Evolutionary conservation across 805 yeast genomes (phyloP).

Genomic region (Candida ovalis): DNA sequence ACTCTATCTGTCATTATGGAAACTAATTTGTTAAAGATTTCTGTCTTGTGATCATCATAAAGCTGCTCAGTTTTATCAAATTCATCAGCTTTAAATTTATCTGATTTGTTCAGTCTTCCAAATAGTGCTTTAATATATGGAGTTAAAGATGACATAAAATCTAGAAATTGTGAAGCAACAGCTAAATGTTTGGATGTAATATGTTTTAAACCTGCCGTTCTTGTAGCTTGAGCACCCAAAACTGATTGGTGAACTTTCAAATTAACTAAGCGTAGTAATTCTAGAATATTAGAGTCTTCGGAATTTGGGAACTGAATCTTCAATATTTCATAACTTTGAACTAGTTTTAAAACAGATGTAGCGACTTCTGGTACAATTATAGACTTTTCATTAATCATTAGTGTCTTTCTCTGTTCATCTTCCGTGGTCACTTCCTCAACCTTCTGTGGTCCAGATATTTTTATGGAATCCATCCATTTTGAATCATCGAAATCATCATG

Average conservation of each 20-base stretch:
- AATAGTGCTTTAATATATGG: constrained; percentile 33
- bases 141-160: constrained; percentile 39
- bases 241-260: constrained; percentile 56
- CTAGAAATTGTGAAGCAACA: constrained; percentile 61
- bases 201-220: constrained; percentile 69
- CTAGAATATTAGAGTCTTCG: constrained; percentile 42
- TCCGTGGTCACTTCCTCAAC: constrained; percentile 1
- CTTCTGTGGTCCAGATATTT: constrained; percentile 12
- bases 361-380: constrained; percentile 56
- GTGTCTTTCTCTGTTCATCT: constrained; percentile 25
- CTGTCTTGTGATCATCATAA: constrained; percentile 58
- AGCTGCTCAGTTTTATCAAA: constrained; percentile 38
- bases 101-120: constrained; percentile 24
- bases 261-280: constrained; percentile 49
- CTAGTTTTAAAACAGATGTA: constrained; percentile 33
- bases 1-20: constrained; percentile 68
- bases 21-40: constrained; percentile 60
- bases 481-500: constrained; percentile 38
- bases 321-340: constrained; percentile 55
- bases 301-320: constrained; percentile 51
- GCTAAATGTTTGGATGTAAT: constrained; percentile 72
- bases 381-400: constrained; percentile 49
- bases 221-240: constrained; percentile 71
- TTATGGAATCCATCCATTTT: constrained; percentile 42
- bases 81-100: constrained; percentile 32